A percentile compares a stretch with the other conserved stretches of the same genome.
Evolutionary conservation across 257 asterid species (phyloP).

Genomic region (Perilla frutescens): DNA sequence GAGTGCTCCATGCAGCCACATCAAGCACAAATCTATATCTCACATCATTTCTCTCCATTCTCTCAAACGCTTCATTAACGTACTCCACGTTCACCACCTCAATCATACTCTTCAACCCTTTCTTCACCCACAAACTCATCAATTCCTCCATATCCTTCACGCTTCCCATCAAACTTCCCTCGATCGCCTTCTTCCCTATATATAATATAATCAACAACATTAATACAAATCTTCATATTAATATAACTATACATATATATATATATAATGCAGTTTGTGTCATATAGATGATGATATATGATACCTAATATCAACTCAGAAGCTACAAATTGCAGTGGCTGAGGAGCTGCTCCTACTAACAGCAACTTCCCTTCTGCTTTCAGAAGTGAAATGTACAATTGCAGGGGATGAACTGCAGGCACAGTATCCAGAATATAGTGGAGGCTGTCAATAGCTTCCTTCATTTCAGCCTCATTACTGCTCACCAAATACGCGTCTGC

Average conservation of each 20-base stretch:
- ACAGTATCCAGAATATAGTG: slow-evolving; percentile 57
- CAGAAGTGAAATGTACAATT: slow-evolving; percentile 42
- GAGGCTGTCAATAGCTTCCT: slow-evolving; percentile 37
- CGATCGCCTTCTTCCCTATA: slow-evolving; percentile 45
- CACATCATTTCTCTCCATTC: slow-evolving; percentile 55
- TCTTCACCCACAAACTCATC: slow-evolving; percentile 47
- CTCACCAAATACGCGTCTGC: slow-evolving; percentile 49
- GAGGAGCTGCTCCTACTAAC: slow-evolving; percentile 46
- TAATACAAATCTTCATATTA: no score
- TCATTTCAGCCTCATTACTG: slow-evolving; percentile 39
- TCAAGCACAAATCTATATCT: slow-evolving; percentile 56
- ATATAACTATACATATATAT: no score
- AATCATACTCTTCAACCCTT: slow-evolving; percentile 42
- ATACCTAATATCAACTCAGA: slow-evolving; percentile 42
- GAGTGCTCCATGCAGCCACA: slow-evolving; percentile 41
- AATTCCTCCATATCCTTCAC: slow-evolving; percentile 47
- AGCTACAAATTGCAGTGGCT: slow-evolving; percentile 46
- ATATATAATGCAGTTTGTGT: neutral
- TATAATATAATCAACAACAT: neutral
- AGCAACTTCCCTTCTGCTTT: slow-evolving; percentile 48
- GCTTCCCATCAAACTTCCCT: slow-evolving; percentile 56
- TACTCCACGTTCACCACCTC: slow-evolving; percentile 49
- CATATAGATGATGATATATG: no score
- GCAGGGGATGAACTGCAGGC: slow-evolving; percentile 44
- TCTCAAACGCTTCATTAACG: slow-evolving; percentile 47